Percentiles rank a stretch among this genome's conserved stretches.
These are phyloP conservation scores for Penicillium griseofulvum DNA, from an alignment of 2,329 filamentous ascomycete genomes.

Conservation along the genomic window DNA sequence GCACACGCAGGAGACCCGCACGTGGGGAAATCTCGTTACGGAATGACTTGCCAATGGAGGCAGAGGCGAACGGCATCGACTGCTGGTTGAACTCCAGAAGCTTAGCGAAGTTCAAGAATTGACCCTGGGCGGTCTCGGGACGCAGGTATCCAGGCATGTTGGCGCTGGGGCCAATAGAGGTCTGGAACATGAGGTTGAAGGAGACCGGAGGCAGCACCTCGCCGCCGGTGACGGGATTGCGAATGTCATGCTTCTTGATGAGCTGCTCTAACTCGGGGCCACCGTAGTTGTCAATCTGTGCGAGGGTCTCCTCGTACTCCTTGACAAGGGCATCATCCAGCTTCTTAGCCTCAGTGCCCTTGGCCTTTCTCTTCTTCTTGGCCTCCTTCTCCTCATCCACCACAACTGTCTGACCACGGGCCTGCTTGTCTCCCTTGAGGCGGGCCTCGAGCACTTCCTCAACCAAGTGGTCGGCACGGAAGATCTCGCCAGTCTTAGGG, in stretches of 20 bases:
- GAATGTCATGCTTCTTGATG: constrained; percentile 88
- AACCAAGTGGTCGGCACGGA: constrained; percentile 93
- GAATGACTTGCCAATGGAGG: constrained; percentile 96
- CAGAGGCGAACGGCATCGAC: constrained; percentile 94
- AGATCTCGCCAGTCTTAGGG: constrained; percentile 93
- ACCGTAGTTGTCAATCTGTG: constrained; percentile 93
- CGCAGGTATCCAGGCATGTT: constrained; percentile 81
- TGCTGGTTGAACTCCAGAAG: constrained; percentile 95
- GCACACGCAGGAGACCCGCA: constrained; percentile 84
- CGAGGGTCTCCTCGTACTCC: constrained; percentile 89
- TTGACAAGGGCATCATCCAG: constrained; percentile 80
- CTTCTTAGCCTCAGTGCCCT: constrained; percentile 74
- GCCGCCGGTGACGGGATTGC: constrained; percentile 76
- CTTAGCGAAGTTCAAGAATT: constrained; percentile 96
- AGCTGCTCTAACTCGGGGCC: constrained; percentile 81
- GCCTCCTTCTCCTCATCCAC: constrained; percentile 72
- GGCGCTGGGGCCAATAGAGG: constrained; percentile 86
- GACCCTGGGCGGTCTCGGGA: constrained; percentile 95
- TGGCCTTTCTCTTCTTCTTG: constrained; percentile 86
- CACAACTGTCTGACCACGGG: constrained; percentile 70
- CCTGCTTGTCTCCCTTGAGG: constrained; percentile 87
- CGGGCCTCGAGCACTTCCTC: constrained; percentile 87
- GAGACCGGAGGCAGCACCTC: constrained; percentile 77
- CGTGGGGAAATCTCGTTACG: constrained; percentile 96
- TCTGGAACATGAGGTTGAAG: constrained; percentile 99